A percentile compares a stretch with the other conserved stretches of the same genome.
Evolutionary conservation across 306 rosid genomes (phyloP).

Genomic region (Cajanus cajan): DNA sequence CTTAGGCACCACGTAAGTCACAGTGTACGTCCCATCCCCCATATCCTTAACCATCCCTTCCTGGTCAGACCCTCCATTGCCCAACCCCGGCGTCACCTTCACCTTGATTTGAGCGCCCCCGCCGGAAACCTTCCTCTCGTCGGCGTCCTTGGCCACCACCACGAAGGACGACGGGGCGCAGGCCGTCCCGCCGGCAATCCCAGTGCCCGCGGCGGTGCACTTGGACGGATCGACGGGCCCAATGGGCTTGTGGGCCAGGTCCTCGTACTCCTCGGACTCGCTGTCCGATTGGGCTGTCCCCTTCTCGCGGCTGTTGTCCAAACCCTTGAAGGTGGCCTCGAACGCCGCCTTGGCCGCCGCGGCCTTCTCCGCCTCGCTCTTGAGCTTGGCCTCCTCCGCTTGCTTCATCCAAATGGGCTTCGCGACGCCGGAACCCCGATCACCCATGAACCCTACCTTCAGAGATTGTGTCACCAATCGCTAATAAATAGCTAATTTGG

Average conservation of each 20-base stretch:
- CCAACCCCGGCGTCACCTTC: conserved; percentile 77
- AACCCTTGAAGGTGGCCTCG: conserved; percentile 88
- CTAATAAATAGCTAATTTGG: conserved; percentile 6
- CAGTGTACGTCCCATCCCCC: conserved; percentile 89
- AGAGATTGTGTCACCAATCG: background rate
- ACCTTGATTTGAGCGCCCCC: conserved; percentile 83
- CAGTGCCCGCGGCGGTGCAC: conserved; percentile 86
- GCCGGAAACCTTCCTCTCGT: conserved; percentile 72
- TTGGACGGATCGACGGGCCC: conserved; percentile 88
- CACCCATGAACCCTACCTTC: conserved; percentile 64
- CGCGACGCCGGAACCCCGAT: conserved; percentile 59
- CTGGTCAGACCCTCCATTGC: conserved; percentile 93
- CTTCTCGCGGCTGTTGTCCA: conserved; percentile 58
- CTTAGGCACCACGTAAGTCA: conserved; percentile 91
- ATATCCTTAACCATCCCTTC: conserved; percentile 96
- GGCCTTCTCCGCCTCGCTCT: conserved; percentile 90
- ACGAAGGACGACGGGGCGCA: conserved; percentile 76
- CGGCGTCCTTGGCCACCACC: conserved; percentile 81
- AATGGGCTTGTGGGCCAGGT: conserved; percentile 69
- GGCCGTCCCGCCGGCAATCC: conserved; percentile 90
- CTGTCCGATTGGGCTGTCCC: conserved; percentile 67
- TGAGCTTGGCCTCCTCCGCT: conserved; percentile 91
- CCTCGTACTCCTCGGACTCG: conserved; percentile 87
- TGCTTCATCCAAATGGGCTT: conserved; percentile 98
- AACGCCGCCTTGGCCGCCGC: conserved; percentile 98